Evolutionary conservation across 2,329 filamentous ascomycete genomes (phyloP), one percentile per base, ranked within the genome.

Genomic region (Neofusicoccum kwambonambiense): DNA sequence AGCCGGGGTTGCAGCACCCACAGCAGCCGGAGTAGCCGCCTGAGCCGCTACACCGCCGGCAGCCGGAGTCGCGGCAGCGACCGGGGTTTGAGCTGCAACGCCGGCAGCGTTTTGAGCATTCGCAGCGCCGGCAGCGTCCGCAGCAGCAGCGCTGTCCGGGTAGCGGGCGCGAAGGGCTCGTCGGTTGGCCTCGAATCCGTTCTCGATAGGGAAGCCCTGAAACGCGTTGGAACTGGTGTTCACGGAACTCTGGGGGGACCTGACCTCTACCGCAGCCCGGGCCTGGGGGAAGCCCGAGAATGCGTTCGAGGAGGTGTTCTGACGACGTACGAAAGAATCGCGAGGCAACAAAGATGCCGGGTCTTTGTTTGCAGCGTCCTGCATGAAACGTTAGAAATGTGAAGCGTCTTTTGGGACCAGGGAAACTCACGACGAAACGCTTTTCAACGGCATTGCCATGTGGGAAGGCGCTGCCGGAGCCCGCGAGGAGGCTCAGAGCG

Each of bases 311-410:
- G 47, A 34, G 17, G 54, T 44, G 3, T 58, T 58, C 17, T 58
- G 54, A 11, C 54, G 54, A 58, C 54, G 54, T 58, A 58, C 54
- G 39, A 44, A 12, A 58, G 39, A 19, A 6, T 58, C 54, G 9
- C 54, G 44, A 15, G 37, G 2, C 3, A 45, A 17, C 13, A 58
- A 7, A 2, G 54, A 58, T 7, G 54, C 39, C 5, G 39, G 39
- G 3, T 39, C 54, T 39, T 58, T 58, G 22, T 58, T 58, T 39
- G 39, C 54, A 6, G 54, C 11, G 39, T 45, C 54, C 54, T 58
- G 12, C n/a, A n/a, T 15, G 22, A 22, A 8, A 27, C 13, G 22
- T 34, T 15, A 44, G 37, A 31, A 34, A 8, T 9, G 1, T 11
- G 37, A 17, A 19, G 13, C 3, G 9, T 9, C 7, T 19, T 34